These are phyloP conservation scores for Zoysia matrella DNA, from an alignment of 202 grass and related monocot genomes.

Conservation along the genomic window DNA sequence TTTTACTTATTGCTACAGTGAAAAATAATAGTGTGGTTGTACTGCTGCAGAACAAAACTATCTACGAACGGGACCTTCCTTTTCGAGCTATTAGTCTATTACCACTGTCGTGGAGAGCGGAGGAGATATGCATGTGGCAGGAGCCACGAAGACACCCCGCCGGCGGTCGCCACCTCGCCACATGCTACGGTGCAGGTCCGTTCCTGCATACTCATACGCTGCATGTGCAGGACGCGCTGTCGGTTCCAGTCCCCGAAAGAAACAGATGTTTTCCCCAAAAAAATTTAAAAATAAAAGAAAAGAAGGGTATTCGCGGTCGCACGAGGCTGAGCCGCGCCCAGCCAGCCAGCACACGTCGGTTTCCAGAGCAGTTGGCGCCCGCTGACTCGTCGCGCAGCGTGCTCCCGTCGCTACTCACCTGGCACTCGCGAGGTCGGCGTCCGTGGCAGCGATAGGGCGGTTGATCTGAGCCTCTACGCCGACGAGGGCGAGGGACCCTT, in stretches of 20 bases:
- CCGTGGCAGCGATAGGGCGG: slow-evolving; percentile 8
- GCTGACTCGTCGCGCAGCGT: slow-evolving; percentile 14
- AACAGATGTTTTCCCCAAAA: not conserved
- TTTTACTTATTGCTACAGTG: too few relatives aligned
- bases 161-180: not conserved
- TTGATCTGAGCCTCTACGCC: slow-evolving; percentile 17
- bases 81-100: too few relatives aligned
- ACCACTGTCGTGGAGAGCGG: not conserved
- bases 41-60: too few relatives aligned
- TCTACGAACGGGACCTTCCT: too few relatives aligned
- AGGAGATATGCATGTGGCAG: not conserved
- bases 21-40: too few relatives aligned
- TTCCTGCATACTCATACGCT: not conserved
- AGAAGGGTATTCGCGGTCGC: not conserved
- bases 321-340: not conserved
- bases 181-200: not conserved
- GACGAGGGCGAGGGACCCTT: not conserved
- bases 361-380: slow-evolving; percentile 16
- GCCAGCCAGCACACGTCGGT: not conserved
- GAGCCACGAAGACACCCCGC: not conserved
- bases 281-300: not conserved
- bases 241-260: not conserved
- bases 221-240: not conserved
- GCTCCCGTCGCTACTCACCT: slow-evolving; percentile 24
- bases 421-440: slow-evolving; percentile 39